These are phyloP conservation scores for Geotrichum candidum DNA, from an alignment of 1,139 yeast species.

Conservation along the genomic window DNA sequence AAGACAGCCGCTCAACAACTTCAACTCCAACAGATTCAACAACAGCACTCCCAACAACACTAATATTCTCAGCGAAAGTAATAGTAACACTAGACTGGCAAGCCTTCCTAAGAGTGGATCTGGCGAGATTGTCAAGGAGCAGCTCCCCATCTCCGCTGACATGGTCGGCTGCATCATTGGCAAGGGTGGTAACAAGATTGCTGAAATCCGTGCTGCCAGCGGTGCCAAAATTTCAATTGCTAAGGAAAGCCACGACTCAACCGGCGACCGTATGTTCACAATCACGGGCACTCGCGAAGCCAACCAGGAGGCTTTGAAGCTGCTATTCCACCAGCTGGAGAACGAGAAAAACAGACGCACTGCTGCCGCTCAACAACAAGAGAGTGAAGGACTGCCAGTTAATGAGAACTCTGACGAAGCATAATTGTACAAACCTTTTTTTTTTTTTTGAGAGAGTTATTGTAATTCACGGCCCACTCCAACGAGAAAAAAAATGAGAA, in stretches of 20 bases:
- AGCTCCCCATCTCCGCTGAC: slow-evolving; percentile 63
- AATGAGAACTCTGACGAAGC: not conserved
- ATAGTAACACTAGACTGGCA: slow-evolving; percentile 9
- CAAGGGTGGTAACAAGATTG: slow-evolving; percentile 77
- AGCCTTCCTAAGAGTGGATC: slow-evolving; percentile 13
- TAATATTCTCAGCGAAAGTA: not conserved
- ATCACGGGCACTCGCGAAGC: slow-evolving; percentile 60
- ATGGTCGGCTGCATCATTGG: slow-evolving; percentile 92
- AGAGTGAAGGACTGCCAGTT: not conserved
- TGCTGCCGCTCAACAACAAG: not conserved
- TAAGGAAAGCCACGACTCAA: slow-evolving; percentile 55
- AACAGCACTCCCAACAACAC: slow-evolving; percentile 11
- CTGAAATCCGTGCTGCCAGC: slow-evolving; percentile 73
- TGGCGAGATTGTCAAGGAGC: slow-evolving; percentile 35
- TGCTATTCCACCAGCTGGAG: slow-evolving; percentile 70
- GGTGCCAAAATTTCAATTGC: slow-evolving; percentile 81
- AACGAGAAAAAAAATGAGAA: not conserved
- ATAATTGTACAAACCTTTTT: not conserved
- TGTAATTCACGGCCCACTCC: not conserved
- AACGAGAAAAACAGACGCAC: slow-evolving; percentile 66
- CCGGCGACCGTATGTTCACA: slow-evolving; percentile 65
- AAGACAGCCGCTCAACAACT: slow-evolving; percentile 21
- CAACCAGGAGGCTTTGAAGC: slow-evolving; percentile 62
- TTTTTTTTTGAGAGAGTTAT: not conserved
- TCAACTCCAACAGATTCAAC: slow-evolving; percentile 6